These are phyloP conservation scores for Fonsecaea multimorphosa DNA, from an alignment of 2,329 filamentous ascomycete species.

Conservation along the genomic window DNA sequence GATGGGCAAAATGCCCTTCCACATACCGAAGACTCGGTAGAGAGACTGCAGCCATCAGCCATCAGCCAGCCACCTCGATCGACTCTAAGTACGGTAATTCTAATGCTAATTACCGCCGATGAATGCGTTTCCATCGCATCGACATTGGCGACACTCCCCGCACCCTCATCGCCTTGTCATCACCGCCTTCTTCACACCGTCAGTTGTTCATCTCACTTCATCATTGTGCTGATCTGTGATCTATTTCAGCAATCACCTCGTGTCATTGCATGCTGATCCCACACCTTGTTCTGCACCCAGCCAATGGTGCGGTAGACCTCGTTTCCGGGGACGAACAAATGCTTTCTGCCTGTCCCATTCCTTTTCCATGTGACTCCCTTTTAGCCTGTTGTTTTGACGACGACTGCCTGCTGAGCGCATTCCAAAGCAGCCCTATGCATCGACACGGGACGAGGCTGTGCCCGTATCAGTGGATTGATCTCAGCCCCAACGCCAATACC, in stretches of 20 bases:
- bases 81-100: too few relatives aligned
- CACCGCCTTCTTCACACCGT: not conserved
- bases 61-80: too few relatives aligned
- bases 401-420: not conserved
- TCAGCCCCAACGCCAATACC: not conserved
- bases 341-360: not conserved
- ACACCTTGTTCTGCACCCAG: not conserved
- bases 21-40: too few relatives aligned
- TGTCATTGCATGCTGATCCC: not conserved
- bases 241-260: not conserved
- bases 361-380: constrained; percentile 1
- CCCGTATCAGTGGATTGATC: not conserved
- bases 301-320: not conserved
- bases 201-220: not conserved
- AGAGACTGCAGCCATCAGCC: too few relatives aligned
- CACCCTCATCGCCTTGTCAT: not conserved
- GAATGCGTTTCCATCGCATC: not conserved
- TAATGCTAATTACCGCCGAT: not conserved
- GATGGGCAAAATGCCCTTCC: too few relatives aligned
- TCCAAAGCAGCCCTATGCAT: not conserved
- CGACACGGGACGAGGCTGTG: not conserved
- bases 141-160: not conserved
- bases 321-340: not conserved
- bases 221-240: not conserved
- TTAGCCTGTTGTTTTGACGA: not conserved